Conservation (phyloP, 2,329 filamentous ascomycete genomes). For the Botrytis fabae region DNA sequence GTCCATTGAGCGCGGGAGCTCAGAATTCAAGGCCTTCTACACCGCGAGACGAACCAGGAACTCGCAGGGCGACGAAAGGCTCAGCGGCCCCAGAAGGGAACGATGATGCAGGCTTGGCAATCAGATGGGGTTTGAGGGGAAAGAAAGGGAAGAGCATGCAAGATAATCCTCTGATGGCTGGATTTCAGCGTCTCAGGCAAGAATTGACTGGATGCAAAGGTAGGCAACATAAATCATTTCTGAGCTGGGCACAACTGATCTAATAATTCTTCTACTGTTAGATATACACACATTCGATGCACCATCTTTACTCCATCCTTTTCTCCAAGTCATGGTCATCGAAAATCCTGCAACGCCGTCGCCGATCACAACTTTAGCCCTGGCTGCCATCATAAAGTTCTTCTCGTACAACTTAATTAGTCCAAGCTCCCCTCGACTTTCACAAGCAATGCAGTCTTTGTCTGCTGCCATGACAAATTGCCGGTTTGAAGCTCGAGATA, state of each 20-base stretch:
- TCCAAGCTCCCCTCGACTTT: slow-evolving; percentile 79
- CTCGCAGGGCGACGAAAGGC: slow-evolving; percentile 31
- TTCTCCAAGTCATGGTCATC: slow-evolving; percentile 96
- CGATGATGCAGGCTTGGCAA: slow-evolving; percentile 63
- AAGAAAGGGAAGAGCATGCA: slow-evolving; percentile 97
- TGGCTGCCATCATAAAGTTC: slow-evolving; percentile 94
- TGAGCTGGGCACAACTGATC: slow-evolving; percentile 4
- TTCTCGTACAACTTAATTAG: slow-evolving; percentile 91
- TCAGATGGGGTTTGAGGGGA: slow-evolving; percentile 88
- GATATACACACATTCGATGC: slow-evolving; percentile 90
- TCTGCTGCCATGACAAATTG: slow-evolving; percentile 96
- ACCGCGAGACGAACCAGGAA: slow-evolving; percentile 36
- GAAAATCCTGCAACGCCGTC: slow-evolving; percentile 94
- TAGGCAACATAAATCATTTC: slow-evolving; percentile 42
- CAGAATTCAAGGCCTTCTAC: slow-evolving; percentile 51
- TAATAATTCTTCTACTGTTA: slow-evolving; percentile 43
- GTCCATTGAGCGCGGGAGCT: slow-evolving; percentile 42
- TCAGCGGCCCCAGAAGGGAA: slow-evolving; percentile 44
- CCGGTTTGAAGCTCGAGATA: slow-evolving; percentile 94
- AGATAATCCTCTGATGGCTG: slow-evolving; percentile 94
- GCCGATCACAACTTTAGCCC: slow-evolving; percentile 89
- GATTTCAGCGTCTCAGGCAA: slow-evolving; percentile 84
- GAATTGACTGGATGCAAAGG: slow-evolving; percentile 85
- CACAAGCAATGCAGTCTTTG: slow-evolving; percentile 89
- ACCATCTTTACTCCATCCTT: slow-evolving; percentile 84